Evolutionary conservation across 805 yeast genomes (phyloP).

Genomic region (Lachancea cidri): DNA sequence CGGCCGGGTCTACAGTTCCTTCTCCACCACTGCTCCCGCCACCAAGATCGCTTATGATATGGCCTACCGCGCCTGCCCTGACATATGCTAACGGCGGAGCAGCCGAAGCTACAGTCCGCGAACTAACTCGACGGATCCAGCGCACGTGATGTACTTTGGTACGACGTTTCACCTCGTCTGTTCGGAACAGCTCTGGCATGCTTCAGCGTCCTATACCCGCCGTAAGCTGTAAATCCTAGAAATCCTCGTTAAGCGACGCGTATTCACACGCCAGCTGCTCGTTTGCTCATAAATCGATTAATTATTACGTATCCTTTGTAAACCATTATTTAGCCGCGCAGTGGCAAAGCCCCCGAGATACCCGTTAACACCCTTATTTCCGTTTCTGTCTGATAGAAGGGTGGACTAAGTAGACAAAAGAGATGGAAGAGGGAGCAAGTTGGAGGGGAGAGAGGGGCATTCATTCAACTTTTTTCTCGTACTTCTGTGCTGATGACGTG

Average conservation of each 20-base stretch:
- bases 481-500: neutral
- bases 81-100: slow-evolving; percentile 5
- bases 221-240: too few species aligned
- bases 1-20: slow-evolving; percentile 1
- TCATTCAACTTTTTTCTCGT: neutral
- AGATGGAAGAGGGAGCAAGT: too few species aligned
- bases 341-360: neutral
- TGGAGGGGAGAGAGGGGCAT: too few species aligned
- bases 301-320: neutral
- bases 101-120: slow-evolving; percentile 5
- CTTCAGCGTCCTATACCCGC: too few species aligned
- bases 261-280: too few species aligned
- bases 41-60: slow-evolving; percentile 10
- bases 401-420: too few species aligned
- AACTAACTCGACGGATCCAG: slow-evolving; percentile 6
- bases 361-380: neutral
- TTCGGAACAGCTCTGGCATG: too few species aligned
- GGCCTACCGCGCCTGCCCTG: slow-evolving; percentile 7
- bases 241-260: too few species aligned
- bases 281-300: neutral
- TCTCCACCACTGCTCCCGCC: slow-evolving; percentile 14
- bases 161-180: too few species aligned
- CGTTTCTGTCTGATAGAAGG: too few species aligned
- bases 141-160: slow-evolving; percentile 1
- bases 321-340: neutral